Percentiles rank a stretch among this genome's conserved stretches.
These are phyloP conservation scores for Cytidiella melzeri DNA, from an alignment of 768 basidiomycete genomes.

Conservation along the genomic window DNA sequence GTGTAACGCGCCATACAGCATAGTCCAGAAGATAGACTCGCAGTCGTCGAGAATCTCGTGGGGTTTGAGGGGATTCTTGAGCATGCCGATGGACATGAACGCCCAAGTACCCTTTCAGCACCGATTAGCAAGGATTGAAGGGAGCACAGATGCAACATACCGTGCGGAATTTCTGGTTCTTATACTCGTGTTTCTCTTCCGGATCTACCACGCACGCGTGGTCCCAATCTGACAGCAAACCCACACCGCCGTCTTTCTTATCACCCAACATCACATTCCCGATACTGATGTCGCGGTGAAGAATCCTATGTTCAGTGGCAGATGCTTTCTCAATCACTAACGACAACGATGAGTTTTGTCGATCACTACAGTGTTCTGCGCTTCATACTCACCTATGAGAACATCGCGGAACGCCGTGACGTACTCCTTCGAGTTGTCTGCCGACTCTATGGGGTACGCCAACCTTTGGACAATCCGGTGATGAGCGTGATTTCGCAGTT, in stretches of 20 bases:
- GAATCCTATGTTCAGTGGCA: background rate
- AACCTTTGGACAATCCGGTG: constrained; percentile 4
- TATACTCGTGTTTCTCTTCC: no score
- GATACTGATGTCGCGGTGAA: constrained; percentile 10
- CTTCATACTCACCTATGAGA: background rate
- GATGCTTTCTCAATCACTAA: background rate
- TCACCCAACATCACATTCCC: constrained; percentile 11
- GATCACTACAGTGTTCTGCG: background rate
- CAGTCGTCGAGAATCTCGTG: constrained; percentile 9
- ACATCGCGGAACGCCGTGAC: constrained; percentile 5
- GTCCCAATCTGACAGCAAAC: constrained; percentile 10
- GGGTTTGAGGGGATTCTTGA: background rate
- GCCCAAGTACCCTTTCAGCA: constrained; percentile 9
- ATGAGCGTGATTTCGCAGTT: background rate
- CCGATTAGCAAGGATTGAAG: background rate
- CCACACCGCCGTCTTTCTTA: background rate
- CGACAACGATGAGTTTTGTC: background rate
- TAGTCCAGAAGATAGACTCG: constrained; percentile 9
- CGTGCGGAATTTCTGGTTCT: background rate
- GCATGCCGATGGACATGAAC: constrained; percentile 8
- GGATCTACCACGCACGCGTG: background rate
- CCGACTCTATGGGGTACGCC: constrained; percentile 1
- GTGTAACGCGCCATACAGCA: background rate
- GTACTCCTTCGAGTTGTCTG: constrained; percentile 1
- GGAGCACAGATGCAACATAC: background rate